Percentiles rank a stretch among this genome's conserved stretches.
These are phyloP conservation scores for Pythium volutum DNA, from an alignment of 352 stramenopile species.

Conservation along the genomic window DNA sequence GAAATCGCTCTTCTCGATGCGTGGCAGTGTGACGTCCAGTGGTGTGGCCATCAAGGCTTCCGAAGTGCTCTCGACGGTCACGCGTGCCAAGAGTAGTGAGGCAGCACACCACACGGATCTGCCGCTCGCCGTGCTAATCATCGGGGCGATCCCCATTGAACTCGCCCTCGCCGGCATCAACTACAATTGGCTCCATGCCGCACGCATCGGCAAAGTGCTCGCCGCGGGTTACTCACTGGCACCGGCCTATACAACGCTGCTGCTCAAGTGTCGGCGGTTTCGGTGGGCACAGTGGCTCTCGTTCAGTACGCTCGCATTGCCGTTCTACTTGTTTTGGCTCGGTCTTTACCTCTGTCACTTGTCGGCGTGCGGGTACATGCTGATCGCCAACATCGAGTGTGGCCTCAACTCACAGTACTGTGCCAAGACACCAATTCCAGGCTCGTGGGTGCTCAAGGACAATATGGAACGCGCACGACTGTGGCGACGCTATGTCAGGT, in stretches of 20 bases:
- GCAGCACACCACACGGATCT: background rate
- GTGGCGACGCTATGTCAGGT: conserved; percentile 47
- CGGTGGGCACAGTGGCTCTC: conserved; percentile 24
- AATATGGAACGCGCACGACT: conserved; percentile 40
- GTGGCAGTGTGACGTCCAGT: conserved; percentile 2
- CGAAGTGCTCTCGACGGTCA: conserved; percentile 10
- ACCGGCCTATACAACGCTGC: conserved; percentile 17
- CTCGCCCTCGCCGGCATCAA: conserved; percentile 13
- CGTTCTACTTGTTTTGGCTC: conserved; percentile 37
- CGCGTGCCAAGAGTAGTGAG: background rate
- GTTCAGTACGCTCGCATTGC: conserved; percentile 36
- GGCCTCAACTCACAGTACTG: conserved; percentile 15
- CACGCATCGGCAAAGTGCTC: conserved; percentile 28
- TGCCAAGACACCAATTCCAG: conserved; percentile 24
- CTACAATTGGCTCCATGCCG: conserved; percentile 46
- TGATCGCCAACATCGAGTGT: conserved; percentile 38
- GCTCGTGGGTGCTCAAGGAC: conserved; percentile 60
- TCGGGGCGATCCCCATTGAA: conserved; percentile 10
- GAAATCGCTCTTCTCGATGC: conserved; percentile 14
- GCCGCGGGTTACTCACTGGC: conserved; percentile 14
- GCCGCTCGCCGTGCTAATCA: background rate
- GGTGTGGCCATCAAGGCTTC: background rate
- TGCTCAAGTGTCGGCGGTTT: conserved; percentile 24
- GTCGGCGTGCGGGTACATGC: conserved; percentile 55
- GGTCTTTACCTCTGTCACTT: conserved; percentile 64